These are phyloP conservation scores for Neocucurbitaria cava DNA, from an alignment of 2,329 filamentous ascomycete species.

Conservation along the genomic window DNA sequence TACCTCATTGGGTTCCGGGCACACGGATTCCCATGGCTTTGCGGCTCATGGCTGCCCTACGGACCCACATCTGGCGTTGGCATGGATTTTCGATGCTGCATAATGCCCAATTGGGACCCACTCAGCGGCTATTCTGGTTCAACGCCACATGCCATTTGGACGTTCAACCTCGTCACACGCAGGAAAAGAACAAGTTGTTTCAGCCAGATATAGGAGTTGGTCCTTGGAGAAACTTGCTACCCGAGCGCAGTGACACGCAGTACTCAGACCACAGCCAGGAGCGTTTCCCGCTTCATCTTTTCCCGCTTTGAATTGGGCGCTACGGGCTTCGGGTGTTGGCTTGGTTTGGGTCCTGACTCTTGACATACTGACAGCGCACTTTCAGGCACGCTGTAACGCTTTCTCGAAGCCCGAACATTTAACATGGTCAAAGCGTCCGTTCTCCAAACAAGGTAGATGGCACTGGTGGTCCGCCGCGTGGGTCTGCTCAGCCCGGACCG, in stretches of 20 bases:
- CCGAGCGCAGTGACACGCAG: not conserved
- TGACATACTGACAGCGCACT: not conserved
- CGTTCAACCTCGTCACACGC: conserved; percentile 7
- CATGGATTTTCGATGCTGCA: conserved; percentile 21
- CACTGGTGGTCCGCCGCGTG: not conserved
- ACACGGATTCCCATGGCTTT: conserved; percentile 16
- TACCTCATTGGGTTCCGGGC: conserved; percentile 32
- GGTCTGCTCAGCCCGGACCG: not conserved
- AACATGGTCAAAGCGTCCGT: not conserved
- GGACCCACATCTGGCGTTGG: conserved; percentile 31
- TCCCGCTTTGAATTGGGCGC: not conserved
- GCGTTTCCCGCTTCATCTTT: not conserved
- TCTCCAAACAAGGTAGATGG: too few species aligned
- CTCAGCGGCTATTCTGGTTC: conserved; percentile 30
- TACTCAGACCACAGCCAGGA: not conserved
- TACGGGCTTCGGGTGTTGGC: not conserved
- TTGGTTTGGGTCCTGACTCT: too few species aligned
- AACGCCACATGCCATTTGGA: conserved; percentile 2
- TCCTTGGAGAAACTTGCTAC: too few species aligned
- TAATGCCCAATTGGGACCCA: conserved; percentile 31
- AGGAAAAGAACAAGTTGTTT: not conserved
- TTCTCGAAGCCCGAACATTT: not conserved
- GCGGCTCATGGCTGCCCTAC: conserved; percentile 38
- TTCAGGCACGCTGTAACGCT: not conserved
- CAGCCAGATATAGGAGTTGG: not conserved